Base-by-base conservation (phyloP, 2,329 filamentous ascomycete genomes). In the Penicillium sumatraense region DNA sequence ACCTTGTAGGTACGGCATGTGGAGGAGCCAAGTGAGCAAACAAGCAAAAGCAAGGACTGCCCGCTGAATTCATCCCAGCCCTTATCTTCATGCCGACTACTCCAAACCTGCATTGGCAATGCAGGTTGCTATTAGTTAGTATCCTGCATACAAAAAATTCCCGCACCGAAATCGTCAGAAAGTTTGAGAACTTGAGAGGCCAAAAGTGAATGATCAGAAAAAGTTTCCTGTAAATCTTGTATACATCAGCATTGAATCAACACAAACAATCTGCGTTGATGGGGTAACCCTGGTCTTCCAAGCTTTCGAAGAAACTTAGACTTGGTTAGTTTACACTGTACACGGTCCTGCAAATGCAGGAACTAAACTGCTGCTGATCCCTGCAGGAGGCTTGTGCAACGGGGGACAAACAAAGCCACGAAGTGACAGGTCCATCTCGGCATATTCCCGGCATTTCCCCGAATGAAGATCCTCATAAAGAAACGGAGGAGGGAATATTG, bases 371-470 rank as follows among this genome's bases (percentile, higher is more conserved):
- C 29, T 40, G 55, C 58, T 24, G 49, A 58, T 62, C 52, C 20
- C 24, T 57, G 36, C 44, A 63, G 52, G 52, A 53, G 55, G 56
- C 51, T 51, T 57, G 62, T 63, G 56, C 41, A 52, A 64, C 54
- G 35, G 52, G 41, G 54, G n/a, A 45, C 60, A 46, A 52, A 51
- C 23, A 60, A 52, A 50, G 57, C 55, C 59, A 52, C 56, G 20
- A 60, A 62, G 33, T 58, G 62, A 65, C 53, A 47, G 40, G 57
- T 65, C 62, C 16, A 51, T 41, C 23, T 24, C 27, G 26, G 23
- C 27, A 58, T 47, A 46, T 44, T 13, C 27, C 26, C 31, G 14
- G 42, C 8, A 29, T 46, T 7, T 29, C 42, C 31, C 26, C 16
- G 26, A 49, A 18, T 10, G 24, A 18, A 21, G 31, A 58, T 49